Conservation (phyloP, 75 land plant genomes). For the Pinus taeda region DNA sequence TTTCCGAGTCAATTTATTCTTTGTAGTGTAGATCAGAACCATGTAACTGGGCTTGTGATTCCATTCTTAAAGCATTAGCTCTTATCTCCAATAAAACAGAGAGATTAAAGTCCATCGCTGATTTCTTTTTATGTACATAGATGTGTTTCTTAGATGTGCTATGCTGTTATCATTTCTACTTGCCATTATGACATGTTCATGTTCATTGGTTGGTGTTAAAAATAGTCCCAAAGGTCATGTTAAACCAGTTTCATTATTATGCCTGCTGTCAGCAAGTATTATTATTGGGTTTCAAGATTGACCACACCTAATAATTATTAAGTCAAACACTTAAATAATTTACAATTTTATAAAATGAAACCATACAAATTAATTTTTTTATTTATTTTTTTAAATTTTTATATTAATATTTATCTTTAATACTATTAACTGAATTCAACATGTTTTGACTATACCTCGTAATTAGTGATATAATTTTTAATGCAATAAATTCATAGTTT, state of each 20-base stretch:
- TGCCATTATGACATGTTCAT: neutral
- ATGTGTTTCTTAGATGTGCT: neutral
- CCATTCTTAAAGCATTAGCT: neutral
- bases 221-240: neutral
- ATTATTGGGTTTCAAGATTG: no score
- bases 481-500: no score
- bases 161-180: neutral
- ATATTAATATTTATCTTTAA: no score
- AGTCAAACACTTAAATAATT: no score
- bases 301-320: no score
- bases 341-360: no score
- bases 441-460: no score
- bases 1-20: neutral
- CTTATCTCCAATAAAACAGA: neutral
- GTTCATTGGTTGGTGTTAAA: neutral
- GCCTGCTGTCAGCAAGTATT: no score
- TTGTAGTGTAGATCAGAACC: neutral
- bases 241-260: neutral
- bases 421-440: no score
- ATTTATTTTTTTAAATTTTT: no score
- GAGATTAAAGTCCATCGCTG: neutral
- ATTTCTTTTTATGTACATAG: neutral
- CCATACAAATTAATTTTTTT: no score
- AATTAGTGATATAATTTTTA: no score
- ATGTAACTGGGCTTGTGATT: slow-evolving; percentile 1